Evolutionary conservation across 192 early-diverging fungal species (phyloP), one percentile per base, ranked within the genome.

Genomic region (Dispira simplex): DNA sequence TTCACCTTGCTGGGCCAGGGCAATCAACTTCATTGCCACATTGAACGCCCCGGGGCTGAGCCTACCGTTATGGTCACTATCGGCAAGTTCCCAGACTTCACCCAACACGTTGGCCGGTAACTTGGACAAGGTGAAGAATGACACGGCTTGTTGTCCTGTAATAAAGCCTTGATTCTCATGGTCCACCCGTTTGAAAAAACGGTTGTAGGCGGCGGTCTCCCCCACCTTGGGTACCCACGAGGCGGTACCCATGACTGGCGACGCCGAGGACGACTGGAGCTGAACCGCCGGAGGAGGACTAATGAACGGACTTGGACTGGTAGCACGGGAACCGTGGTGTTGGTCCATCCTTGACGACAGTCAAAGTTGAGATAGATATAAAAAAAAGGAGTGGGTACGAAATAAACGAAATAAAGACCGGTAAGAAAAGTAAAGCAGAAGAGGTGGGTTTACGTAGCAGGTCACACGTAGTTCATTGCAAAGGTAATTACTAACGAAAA

Each of bases 41-140:
- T 73, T 77, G 71, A 97, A 97, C 43, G 80, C 85, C 18, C 75
- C 72, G 45, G 77, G 74, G 21, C 83, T 85, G 53, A 94, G 71
- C 28, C 80, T 79, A 18, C 93, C 95, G 63, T 83, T 81, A 67
- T 84, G 79, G 27, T 90, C 84, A 3, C 75, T 62, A 69, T 93
- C 91, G 8, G 85, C 84, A n/a, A 87, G 71, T 48, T 91, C 79
- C 95, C 95, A 97, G 54, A 97, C 90, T 76, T 83, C 75, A 46
- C 82, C 83, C 16, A 90, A 73, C 18, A 77, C 68, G 16, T 75
- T 69, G 25, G 77, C 73, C 0, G 85, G 75, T 0, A 90, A 74
- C n/a, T 81, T 78, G 0, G 85, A 87, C 63, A 80, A 84, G 57
- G 80, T 79, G 76, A 88, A 83, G 65, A 90, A 87, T 3, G 75